phyloP scores from a whole-genome alignment of 176 grass and related monocot genomes.

The Avena sativa region DNA sequence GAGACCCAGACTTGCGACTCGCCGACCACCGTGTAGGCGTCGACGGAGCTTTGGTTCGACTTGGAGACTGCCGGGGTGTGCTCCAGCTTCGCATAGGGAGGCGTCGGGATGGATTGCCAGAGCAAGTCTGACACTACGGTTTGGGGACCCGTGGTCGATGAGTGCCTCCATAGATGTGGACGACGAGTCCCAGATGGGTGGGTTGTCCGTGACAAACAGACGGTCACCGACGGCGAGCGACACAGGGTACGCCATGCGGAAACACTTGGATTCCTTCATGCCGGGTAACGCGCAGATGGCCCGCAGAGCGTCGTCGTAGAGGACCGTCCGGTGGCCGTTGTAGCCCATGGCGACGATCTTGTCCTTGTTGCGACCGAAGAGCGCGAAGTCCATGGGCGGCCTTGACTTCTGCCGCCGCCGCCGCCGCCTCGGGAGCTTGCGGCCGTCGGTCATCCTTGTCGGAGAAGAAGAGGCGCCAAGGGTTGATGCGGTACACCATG shows the following conservation, averaged over 20 bases:
- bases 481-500: not conserved
- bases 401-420: not conserved
- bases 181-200: not conserved
- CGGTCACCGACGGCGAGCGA: not conserved
- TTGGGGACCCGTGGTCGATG: not conserved
- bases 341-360: not conserved
- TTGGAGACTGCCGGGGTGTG: not conserved
- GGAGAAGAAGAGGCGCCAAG: slow-evolving; percentile 2
- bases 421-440: not conserved
- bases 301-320: not conserved
- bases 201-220: not conserved
- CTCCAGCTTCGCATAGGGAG: not conserved
- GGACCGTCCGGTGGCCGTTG: not conserved
- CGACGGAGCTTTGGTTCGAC: not conserved
- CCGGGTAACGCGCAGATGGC: not conserved
- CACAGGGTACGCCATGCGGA: not conserved
- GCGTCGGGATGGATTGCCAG: not conserved
- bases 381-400: not conserved
- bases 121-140: not conserved
- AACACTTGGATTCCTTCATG: not conserved
- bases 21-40: not conserved
- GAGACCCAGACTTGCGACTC: not conserved
- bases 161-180: not conserved
- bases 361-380: not conserved
- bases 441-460: not conserved